These are phyloP conservation scores for Penstemon barbatus DNA, from an alignment of 257 asterid genomes.

Conservation along the genomic window DNA sequence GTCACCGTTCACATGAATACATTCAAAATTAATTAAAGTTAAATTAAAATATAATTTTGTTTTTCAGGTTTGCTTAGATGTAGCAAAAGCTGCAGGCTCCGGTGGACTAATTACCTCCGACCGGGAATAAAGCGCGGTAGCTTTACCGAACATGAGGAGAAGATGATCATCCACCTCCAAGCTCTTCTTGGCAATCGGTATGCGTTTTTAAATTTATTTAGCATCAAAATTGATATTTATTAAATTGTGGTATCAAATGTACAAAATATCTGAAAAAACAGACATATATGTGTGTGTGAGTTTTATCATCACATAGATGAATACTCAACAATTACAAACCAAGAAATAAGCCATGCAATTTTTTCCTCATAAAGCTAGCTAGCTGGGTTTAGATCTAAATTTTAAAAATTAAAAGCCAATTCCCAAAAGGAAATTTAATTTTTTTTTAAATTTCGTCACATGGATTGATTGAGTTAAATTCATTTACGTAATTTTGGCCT, in stretches of 20 bases:
- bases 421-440: too few species aligned
- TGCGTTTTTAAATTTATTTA: too few species aligned
- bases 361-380: too few species aligned
- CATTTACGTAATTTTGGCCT: too few species aligned
- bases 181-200: slow-evolving; percentile 95
- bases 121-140: slow-evolving; percentile 89
- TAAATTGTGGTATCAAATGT: background rate
- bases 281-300: too few species aligned
- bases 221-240: background rate
- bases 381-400: too few species aligned
- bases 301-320: too few species aligned
- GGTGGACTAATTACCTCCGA: slow-evolving; percentile 94
- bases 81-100: slow-evolving; percentile 91
- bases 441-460: too few species aligned
- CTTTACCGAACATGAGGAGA: slow-evolving; percentile 77
- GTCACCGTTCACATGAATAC: slow-evolving; percentile 31
- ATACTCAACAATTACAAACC: too few species aligned
- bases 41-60: background rate
- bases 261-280: background rate
- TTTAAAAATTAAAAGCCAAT: too few species aligned
- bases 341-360: too few species aligned
- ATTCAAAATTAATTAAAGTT: background rate
- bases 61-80: slow-evolving; percentile 75
- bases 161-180: slow-evolving; percentile 84
- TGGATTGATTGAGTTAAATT: too few species aligned